These are phyloP conservation scores for Oldenlandia corymbosa DNA, from an alignment of 257 asterid genomes.

Conservation along the genomic window DNA sequence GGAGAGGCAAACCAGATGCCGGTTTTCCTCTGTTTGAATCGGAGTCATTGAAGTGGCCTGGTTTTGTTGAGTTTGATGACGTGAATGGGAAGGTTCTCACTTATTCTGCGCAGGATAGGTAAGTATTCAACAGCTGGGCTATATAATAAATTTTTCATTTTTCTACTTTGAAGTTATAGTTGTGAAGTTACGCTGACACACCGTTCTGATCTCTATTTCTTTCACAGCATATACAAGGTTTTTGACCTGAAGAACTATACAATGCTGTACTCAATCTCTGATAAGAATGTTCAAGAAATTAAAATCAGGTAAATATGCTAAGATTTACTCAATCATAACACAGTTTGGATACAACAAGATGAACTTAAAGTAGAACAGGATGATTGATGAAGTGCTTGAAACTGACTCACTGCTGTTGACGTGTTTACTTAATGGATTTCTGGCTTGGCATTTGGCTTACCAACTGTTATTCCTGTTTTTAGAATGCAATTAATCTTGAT, in stretches of 20 bases:
- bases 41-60: constrained; percentile 98
- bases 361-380: neutral
- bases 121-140: constrained; percentile 6
- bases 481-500: constrained; percentile 4
- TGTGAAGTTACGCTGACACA: constrained; percentile 21
- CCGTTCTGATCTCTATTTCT: constrained; percentile 7
- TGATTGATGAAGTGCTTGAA: neutral
- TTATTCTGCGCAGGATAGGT: constrained; percentile 96
- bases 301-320: constrained; percentile 38
- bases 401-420: neutral
- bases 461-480: neutral
- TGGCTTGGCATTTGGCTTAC: neutral
- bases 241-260: constrained; percentile 60
- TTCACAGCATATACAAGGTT: constrained; percentile 71
- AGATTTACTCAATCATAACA: neutral
- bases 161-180: neutral
- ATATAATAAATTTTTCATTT: neutral
- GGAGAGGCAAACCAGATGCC: constrained; percentile 95
- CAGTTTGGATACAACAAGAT: neutral
- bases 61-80: constrained; percentile 97
- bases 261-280: constrained; percentile 92
- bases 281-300: constrained; percentile 73
- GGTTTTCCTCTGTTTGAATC: constrained; percentile 94
- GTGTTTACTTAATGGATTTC: neutral
- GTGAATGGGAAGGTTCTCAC: constrained; percentile 98